Evolutionary conservation across 139 green algal genomes (phyloP), one percentile per base, ranked within the genome.

Genomic region (Protoeuglena noctilucae): DNA sequence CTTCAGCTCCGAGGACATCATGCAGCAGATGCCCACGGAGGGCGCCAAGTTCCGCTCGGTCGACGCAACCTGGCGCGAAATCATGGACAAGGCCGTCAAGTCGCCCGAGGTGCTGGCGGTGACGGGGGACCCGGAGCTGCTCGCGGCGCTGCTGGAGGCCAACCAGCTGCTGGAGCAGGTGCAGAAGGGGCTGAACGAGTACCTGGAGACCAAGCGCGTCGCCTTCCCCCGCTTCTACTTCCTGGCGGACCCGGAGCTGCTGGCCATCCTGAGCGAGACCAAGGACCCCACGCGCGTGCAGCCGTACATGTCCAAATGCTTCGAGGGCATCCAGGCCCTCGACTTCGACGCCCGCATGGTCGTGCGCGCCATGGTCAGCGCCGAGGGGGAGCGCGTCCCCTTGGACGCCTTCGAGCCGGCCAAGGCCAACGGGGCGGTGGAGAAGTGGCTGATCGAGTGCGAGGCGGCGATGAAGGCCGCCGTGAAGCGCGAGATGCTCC

Each of bases 221-320:
- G 81, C 81, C 19, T 87, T 89, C 69, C 79, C 79, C 26, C 63
- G 80, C 47, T 89, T 89, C 69, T 89, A 85, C 64, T 89, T 89
- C 64, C 58, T 89, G 16, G 87, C 81, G n/a, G 86, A 87, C 54
- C 72, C 81, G 40, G 71, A 77, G 61, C 64, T 80, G 53, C 62
- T 80, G 47, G 68, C 80, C 72, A 89, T 89, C 43, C 56, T 89
- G 47, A 74, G 61, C 2, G 81, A 89, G 60, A 86, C 81, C 28
- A 86, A 82, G 67, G 81, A 89, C 66, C 81, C 81, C 16, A 65
- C 71, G 46, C 71, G 76, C 16, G 81, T 89, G 56, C 79, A 87
- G 70, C 81, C 81, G 34, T 89, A 83, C 66, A 56, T 87, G 47
- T 68, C 70, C 25, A 89, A 89, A 64, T 78, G 82, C 61, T 89